phyloP scores from a whole-genome alignment of 1,139 yeast genomes.

The Scheffersomyces cryptocercus region DNA sequence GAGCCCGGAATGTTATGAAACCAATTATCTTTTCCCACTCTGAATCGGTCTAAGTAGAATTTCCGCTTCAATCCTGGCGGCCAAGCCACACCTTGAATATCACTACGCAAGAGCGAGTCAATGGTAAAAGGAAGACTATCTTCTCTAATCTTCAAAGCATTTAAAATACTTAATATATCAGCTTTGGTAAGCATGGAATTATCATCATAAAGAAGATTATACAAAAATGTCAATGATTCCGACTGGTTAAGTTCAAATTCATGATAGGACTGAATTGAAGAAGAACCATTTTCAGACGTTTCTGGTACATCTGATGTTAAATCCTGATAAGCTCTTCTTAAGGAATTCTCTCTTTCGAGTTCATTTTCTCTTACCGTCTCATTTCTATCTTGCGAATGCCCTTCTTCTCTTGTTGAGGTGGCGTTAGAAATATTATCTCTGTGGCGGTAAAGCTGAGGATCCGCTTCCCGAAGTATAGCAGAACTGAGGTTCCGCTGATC shows the following conservation, averaged over 20 bases:
- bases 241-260: slow-evolving; percentile 45
- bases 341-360: too few species aligned
- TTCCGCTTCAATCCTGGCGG: slow-evolving; percentile 32
- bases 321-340: too few species aligned
- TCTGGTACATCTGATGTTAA: not conserved
- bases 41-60: slow-evolving; percentile 33
- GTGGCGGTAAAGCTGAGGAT: not conserved
- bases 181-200: slow-evolving; percentile 33
- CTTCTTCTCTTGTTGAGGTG: slow-evolving; percentile 2
- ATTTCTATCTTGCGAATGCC: not conserved
- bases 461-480: not conserved
- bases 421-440: not conserved
- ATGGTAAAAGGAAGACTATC: slow-evolving; percentile 31
- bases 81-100: slow-evolving; percentile 43
- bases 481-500: not conserved
- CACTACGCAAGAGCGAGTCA: slow-evolving; percentile 12
- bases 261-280: slow-evolving; percentile 11
- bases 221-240: slow-evolving; percentile 42
- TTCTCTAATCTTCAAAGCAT: slow-evolving; percentile 39
- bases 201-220: slow-evolving; percentile 43
- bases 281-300: not conserved
- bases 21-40: slow-evolving; percentile 41
- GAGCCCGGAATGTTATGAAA: slow-evolving; percentile 41
- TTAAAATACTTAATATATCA: slow-evolving; percentile 38
- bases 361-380: too few species aligned